Percentiles rank a stretch among this genome's conserved stretches.
These are phyloP conservation scores for Penicillium concentricum DNA, from an alignment of 2,329 filamentous ascomycete genomes.

Conservation along the genomic window DNA sequence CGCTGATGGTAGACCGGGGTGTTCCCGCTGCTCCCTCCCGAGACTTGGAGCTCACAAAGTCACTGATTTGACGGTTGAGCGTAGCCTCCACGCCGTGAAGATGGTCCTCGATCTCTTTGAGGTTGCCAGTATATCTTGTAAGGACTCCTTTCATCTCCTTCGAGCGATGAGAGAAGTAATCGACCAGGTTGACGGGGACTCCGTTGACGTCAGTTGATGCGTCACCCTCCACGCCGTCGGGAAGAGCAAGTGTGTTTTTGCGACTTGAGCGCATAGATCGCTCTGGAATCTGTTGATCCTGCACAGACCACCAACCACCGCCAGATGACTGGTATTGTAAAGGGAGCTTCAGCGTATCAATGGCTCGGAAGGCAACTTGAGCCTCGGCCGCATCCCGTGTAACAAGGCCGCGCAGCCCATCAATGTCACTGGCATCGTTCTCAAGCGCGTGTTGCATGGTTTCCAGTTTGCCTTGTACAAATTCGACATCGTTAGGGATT, in stretches of 20 bases:
- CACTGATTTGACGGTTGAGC: constrained; percentile 60
- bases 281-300: constrained; percentile 41
- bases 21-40: constrained; percentile 44
- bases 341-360: constrained; percentile 73
- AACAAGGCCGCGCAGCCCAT: constrained; percentile 55
- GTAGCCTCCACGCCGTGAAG: constrained; percentile 62
- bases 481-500: constrained; percentile 64
- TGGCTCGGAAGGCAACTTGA: constrained; percentile 68
- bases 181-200: constrained; percentile 59
- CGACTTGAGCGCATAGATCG: constrained; percentile 41
- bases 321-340: constrained; percentile 57
- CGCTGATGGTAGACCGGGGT: constrained; percentile 45
- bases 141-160: constrained; percentile 62
- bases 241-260: constrained; percentile 48
- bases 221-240: constrained; percentile 46
- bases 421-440: constrained; percentile 62
- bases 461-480: constrained; percentile 61
- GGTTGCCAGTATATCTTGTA: constrained; percentile 56
- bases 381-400: constrained; percentile 69
- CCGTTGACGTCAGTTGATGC: constrained; percentile 47
- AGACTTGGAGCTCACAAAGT: constrained; percentile 47
- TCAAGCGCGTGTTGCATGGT: constrained; percentile 63
- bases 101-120: constrained; percentile 65
- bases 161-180: constrained; percentile 62
- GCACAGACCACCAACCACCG: constrained; percentile 41